Evolutionary conservation across 164 flowering plant genomes (phyloP).

Genomic region (Buxus sempervirens): DNA sequence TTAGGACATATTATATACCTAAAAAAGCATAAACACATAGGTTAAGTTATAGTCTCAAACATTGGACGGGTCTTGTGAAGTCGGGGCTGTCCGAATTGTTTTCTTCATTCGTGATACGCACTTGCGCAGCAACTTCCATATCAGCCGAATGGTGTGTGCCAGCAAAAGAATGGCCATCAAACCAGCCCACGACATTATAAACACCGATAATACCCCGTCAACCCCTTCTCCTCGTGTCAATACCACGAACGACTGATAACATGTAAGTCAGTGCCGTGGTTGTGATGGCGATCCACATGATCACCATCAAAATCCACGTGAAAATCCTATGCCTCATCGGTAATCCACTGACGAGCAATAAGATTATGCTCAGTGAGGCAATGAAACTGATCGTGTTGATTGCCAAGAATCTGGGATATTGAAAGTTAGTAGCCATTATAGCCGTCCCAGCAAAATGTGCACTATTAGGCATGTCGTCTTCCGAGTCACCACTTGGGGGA

Average conservation of each 20-base stretch:
- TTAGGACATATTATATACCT: too few species aligned
- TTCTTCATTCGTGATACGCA: too few species aligned
- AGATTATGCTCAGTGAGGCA: slow-evolving; percentile 19
- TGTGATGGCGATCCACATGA: too few species aligned
- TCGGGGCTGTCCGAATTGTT: too few species aligned
- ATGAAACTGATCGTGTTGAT: slow-evolving; percentile 17
- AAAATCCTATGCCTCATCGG: slow-evolving; percentile 8
- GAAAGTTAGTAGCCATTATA: slow-evolving; percentile 3
- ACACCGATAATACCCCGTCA: not conserved
- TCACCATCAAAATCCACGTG: slow-evolving; percentile 17
- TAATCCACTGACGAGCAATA: slow-evolving; percentile 22
- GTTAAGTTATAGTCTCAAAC: too few species aligned
- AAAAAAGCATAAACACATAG: too few species aligned
- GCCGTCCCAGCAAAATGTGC: slow-evolving; percentile 7
- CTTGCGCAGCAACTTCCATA: not conserved
- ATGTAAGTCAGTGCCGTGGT: too few species aligned
- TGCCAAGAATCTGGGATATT: not conserved
- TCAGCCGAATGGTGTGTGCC: not conserved
- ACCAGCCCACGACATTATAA: not conserved
- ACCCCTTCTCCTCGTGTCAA: too few species aligned
- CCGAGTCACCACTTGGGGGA: too few species aligned
- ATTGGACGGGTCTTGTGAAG: too few species aligned
- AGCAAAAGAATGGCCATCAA: not conserved
- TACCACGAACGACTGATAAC: too few species aligned
- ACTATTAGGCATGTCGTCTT: too few species aligned